A percentile compares a stretch with the other conserved stretches of the same genome.
These are phyloP conservation scores for Nitzschia putrida DNA, from an alignment of 108 stramenopile species.

Conservation along the genomic window DNA sequence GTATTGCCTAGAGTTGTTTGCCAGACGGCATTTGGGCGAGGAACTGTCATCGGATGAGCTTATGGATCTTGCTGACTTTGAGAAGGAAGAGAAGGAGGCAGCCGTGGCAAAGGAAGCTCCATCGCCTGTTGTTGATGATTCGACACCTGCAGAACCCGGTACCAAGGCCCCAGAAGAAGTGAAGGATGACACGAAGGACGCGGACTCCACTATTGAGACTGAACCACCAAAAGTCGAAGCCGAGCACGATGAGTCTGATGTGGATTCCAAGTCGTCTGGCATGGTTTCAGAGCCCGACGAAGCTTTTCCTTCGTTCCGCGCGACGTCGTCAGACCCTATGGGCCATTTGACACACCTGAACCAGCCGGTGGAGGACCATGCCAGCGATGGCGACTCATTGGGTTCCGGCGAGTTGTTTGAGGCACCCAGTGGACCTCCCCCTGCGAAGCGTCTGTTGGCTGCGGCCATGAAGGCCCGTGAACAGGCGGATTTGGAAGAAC, in stretches of 20 bases:
- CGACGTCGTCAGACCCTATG: neutral
- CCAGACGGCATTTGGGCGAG: neutral
- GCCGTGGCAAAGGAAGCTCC: neutral
- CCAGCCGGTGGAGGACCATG: neutral
- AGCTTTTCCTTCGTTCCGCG: too few relatives aligned
- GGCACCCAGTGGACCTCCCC: neutral
- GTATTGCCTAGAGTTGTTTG: neutral
- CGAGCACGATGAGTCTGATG: too few relatives aligned
- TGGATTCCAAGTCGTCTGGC: too few relatives aligned
- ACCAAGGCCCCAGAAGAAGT: neutral
- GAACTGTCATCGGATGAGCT: constrained; percentile 1
- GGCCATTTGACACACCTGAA: neutral
- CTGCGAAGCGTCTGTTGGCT: neutral
- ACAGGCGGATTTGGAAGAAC: neutral
- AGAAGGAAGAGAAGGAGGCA: neutral
- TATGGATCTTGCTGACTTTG: neutral
- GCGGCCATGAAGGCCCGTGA: neutral
- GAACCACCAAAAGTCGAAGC: too few relatives aligned
- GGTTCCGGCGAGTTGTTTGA: neutral
- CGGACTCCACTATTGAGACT: neutral
- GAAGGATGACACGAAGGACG: neutral
- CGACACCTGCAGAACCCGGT: neutral
- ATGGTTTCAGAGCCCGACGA: too few relatives aligned
- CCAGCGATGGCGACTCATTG: neutral
- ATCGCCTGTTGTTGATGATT: neutral